Base-by-base conservation (phyloP, 768 basidiomycete species). In the Kwoniella pini region DNA sequence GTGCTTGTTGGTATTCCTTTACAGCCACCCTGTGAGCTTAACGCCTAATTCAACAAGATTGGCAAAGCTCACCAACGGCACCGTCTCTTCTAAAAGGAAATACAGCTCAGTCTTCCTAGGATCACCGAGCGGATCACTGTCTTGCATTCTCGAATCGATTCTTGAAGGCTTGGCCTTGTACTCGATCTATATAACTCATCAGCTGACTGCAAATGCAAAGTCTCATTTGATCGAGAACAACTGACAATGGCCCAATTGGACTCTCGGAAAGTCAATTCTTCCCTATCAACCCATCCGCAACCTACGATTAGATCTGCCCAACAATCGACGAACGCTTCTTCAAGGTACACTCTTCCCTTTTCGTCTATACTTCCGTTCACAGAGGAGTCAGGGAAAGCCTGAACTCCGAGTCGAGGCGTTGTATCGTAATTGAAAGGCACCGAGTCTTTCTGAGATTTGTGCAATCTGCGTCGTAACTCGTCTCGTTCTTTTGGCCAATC, bases 381-480 rank as follows among this genome's bases (percentile, higher is more conserved):
- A 15, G 15, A 36, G 15, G 36, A n/a, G 22, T 57, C 70, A 15
- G 46, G 42, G 5, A 56, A 68, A 70, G 89, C 89, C 67, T 91
- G 88, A 10, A 80, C 79, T 4, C 88, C 90, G 36, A 74, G 60
- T 87, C 90, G 85, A 0, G 92, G 89, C 40, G 87, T 87, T 0
- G 90, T 95, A 71, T 96, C 91, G 89, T 92, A 95, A 0, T 90
- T 88, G 73, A 99, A 99, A 0, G 87, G 80, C 1, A 91, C 91
- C 22, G 95, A 81, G 1, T 75, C 80, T 74, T 88, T 89, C 70
- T 91, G 88, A 3, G 86, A 82, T 79, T 94, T 95, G 78, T 89
- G 89, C 38, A 97, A 79, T 76, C 91, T 90, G 69, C 84, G 86
- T 21, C 82, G 83, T 6, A 94, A 81, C 67, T 87, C 91, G 0